These are phyloP conservation scores for Volvariella volvacea DNA, from an alignment of 1,284 basidiomycete species.

Conservation along the genomic window DNA sequence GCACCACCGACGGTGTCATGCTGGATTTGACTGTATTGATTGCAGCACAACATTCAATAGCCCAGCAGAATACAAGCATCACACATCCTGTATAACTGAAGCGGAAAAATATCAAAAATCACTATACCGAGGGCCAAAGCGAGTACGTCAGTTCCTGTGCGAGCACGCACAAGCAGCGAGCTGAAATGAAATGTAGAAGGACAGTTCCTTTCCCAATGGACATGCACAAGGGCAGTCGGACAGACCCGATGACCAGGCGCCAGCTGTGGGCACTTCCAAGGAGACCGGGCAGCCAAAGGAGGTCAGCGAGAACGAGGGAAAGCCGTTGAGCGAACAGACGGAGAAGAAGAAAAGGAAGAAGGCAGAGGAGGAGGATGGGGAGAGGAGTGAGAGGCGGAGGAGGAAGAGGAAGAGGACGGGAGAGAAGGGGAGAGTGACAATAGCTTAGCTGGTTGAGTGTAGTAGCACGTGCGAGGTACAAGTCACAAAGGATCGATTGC, in stretches of 20 bases:
- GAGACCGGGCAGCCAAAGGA: too few relatives aligned
- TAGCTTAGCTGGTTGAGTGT: background rate
- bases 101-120: constrained; percentile 89
- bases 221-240: too few relatives aligned
- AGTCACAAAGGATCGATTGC: constrained; percentile 12
- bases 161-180: constrained; percentile 16
- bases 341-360: constrained; percentile 13
- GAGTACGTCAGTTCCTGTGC: constrained; percentile 27
- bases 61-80: constrained; percentile 72
- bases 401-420: constrained; percentile 3
- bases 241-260: too few relatives aligned
- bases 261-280: too few relatives aligned
- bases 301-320: too few relatives aligned
- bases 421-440: background rate
- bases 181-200: constrained; percentile 17
- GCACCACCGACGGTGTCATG: constrained; percentile 53
- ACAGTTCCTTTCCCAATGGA: too few relatives aligned
- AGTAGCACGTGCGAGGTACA: constrained; percentile 11
- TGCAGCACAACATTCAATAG: constrained; percentile 77
- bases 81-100: constrained; percentile 83
- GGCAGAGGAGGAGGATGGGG: constrained; percentile 9
- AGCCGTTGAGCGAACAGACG: constrained; percentile 15
- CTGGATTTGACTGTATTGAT: constrained; percentile 83
- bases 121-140: constrained; percentile 76
- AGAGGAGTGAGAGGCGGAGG: constrained; percentile 9